phyloP scores from a whole-genome alignment of 1,284 basidiomycete genomes.

The Pseudozyma sp. region DNA sequence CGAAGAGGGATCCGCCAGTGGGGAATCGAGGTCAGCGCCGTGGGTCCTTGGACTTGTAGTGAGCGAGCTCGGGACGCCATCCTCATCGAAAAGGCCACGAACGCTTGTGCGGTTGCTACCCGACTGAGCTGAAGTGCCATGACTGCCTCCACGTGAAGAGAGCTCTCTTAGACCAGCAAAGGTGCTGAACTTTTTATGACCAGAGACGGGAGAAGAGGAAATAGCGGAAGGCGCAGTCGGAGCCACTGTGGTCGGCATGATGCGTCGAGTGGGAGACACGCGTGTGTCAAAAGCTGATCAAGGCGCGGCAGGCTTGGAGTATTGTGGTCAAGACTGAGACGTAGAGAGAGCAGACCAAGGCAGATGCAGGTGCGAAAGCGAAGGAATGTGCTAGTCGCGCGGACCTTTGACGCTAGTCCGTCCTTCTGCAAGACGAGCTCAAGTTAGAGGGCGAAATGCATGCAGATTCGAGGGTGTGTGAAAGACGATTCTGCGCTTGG shows the following conservation, averaged over 20 bases:
- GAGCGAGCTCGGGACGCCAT: conserved; percentile 21
- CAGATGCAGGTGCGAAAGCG: conserved; percentile 6
- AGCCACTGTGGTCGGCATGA: conserved; percentile 33
- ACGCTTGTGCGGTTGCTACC: conserved; percentile 37
- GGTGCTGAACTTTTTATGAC: conserved; percentile 57
- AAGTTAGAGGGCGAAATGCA: conserved; percentile 9
- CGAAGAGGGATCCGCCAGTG: conserved; percentile 69
- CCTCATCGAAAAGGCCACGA: conserved; percentile 52
- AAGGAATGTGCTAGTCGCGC: conserved; percentile 6
- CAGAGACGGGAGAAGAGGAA: conserved; percentile 13
- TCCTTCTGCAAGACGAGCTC: conserved; percentile 9
- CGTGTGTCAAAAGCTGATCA: background rate
- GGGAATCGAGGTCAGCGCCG: conserved; percentile 70
- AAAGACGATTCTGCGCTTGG: too few relatives aligned
- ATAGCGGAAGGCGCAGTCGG: conserved; percentile 8
- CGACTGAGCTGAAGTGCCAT: conserved; percentile 20
- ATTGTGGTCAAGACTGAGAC: too few relatives aligned
- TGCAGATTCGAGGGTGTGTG: conserved; percentile 9
- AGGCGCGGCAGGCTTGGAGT: background rate
- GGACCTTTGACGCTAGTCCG: conserved; percentile 14
- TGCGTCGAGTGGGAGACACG: background rate
- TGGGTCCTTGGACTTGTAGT: conserved; percentile 14
- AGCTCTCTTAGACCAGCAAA: conserved; percentile 50
- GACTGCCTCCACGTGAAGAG: conserved; percentile 20
- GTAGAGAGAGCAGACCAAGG: background rate